A percentile compares a stretch with the other conserved stretches of the same genome.
Conservation (phyloP, 23 red algal species). For the Gracilaria domingensis region DNA sequence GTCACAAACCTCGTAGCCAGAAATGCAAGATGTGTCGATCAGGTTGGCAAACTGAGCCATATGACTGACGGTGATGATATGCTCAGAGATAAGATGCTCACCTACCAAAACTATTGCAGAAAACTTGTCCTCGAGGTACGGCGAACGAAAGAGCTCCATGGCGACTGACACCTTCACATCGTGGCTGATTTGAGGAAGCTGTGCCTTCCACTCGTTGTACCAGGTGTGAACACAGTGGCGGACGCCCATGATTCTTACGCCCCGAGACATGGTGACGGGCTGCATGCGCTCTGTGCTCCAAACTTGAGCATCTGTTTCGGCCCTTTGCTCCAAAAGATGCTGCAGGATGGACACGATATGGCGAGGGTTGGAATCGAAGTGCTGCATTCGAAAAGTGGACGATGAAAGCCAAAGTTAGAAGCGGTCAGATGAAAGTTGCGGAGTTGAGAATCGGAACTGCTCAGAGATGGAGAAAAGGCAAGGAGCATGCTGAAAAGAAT, state of each 20-base stretch:
- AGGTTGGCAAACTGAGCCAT: conserved; percentile 15
- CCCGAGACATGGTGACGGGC: conserved; percentile 15
- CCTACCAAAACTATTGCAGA: conserved; percentile 47
- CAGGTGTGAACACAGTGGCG: conserved; percentile 38
- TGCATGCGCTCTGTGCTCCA: conserved; percentile 19
- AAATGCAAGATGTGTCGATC: conserved; percentile 29
- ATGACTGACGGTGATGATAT: neutral
- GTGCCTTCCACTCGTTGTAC: conserved; percentile 18
- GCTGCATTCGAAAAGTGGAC: neutral
- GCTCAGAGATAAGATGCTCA: conserved; percentile 25
- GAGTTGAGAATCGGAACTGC: neutral
- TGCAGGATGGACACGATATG: conserved; percentile 46
- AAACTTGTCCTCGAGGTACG: conserved; percentile 53
- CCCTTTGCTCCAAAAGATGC: conserved; percentile 11
- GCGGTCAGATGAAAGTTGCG: neutral
- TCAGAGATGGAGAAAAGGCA: neutral
- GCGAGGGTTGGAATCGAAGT: neutral
- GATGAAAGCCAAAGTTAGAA: neutral
- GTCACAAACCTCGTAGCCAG: conserved; percentile 34
- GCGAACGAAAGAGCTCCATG: conserved; percentile 34
- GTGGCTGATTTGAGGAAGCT: neutral
- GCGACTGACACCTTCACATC: neutral
- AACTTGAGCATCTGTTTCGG: neutral
- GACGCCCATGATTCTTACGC: conserved; percentile 49
- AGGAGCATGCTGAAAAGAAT: conserved; percentile 21